These are phyloP conservation scores for Carnegiea gigantea DNA, from an alignment of 179 eudicot species.

Conservation along the genomic window DNA sequence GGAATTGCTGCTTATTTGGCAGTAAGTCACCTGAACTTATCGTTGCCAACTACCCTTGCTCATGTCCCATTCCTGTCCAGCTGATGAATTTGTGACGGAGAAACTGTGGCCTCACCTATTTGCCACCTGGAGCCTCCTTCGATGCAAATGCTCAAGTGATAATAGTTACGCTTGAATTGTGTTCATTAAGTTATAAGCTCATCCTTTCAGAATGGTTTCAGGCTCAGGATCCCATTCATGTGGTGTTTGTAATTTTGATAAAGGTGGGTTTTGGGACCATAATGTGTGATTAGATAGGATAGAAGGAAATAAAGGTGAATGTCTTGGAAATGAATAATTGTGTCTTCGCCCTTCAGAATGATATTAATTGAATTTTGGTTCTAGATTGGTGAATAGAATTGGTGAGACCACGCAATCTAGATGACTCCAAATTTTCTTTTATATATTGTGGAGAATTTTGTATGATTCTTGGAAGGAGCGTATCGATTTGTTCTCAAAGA, in stretches of 20 bases:
- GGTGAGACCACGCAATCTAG: not conserved
- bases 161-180: not conserved
- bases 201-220: not conserved
- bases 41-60: constrained; percentile 63
- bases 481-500: not conserved
- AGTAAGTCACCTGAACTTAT: constrained; percentile 57
- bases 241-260: not conserved
- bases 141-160: not conserved
- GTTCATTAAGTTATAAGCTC: not conserved
- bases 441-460: not conserved
- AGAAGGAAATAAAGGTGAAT: not conserved
- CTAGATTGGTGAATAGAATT: not conserved
- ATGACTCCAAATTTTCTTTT: not conserved
- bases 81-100: constrained; percentile 28
- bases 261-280: not conserved
- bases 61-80: constrained; percentile 71
- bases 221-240: not conserved
- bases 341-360: not conserved
- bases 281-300: not conserved
- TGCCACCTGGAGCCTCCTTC: not conserved
- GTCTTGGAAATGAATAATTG: not conserved
- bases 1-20: constrained; percentile 76
- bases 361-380: not conserved
- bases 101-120: not conserved
- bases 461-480: not conserved